Percentiles rank a stretch among this genome's conserved stretches.
phyloP scores from a whole-genome alignment of 1,284 basidiomycete genomes.

The Apiotrichum veenhuisii region DNA sequence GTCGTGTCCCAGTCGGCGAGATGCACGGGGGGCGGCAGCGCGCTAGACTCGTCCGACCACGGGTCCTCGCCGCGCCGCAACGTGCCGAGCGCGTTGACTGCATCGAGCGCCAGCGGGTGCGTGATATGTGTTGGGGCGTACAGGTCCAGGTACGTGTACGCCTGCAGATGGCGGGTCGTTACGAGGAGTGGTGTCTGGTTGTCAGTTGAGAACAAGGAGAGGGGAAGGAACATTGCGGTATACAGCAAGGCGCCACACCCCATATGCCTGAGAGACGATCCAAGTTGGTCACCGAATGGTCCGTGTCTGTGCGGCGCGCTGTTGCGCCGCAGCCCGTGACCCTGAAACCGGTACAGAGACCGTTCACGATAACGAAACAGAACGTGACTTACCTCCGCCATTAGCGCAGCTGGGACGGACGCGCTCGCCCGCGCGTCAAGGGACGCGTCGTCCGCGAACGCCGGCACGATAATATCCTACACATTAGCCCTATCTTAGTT shows the following conservation, averaged over 20 bases:
- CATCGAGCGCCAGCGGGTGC: not conserved
- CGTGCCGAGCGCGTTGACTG: not conserved
- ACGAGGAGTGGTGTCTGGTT: conserved; percentile 6
- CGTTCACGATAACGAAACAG: not conserved
- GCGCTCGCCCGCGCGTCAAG: not conserved
- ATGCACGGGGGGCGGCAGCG: no score
- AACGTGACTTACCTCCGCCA: conserved; percentile 1
- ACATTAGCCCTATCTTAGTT: no score
- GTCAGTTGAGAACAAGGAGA: not conserved
- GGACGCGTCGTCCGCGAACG: not conserved
- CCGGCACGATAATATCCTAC: conserved; percentile 5
- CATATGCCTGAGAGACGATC: no score
- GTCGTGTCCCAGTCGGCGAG: not conserved
- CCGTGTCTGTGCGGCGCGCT: no score
- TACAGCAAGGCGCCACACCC: no score
- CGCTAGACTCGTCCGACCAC: not conserved
- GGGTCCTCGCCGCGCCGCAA: conserved; percentile 1
- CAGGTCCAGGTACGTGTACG: conserved; percentile 3
- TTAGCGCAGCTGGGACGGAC: conserved; percentile 1
- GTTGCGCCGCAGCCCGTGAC: no score
- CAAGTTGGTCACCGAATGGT: no score
- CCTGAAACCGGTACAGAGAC: not conserved
- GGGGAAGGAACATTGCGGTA: no score
- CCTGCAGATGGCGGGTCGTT: not conserved
- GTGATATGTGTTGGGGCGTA: not conserved